Evolutionary conservation across 2,329 filamentous ascomycete genomes (phyloP), one percentile per base, ranked within the genome.

Genomic region (Xylaria digitata): DNA sequence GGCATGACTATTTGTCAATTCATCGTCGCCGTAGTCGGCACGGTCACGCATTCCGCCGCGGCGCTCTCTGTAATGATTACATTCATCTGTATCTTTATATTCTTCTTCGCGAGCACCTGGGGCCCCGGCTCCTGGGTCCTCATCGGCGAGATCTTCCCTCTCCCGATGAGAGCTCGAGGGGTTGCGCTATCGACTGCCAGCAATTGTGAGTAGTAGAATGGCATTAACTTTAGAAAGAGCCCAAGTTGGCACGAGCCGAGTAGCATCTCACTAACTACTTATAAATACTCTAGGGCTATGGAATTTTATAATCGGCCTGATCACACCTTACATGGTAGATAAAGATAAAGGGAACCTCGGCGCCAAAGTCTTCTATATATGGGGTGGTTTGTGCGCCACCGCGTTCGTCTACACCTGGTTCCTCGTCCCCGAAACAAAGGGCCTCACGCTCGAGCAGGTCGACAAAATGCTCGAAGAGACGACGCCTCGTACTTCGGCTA

Each of bases 71-170:
- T 91, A 56, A 90, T 94, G 85, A 93, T 97, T 71, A 88, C 92
- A 68, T 96, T 96, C 83, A 96, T 96, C 77, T 91, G 90, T 82
- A 90, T 97, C 83, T 96, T 94, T 86, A 94, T 97, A 85, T 94
- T 93, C 86, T 95, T 91, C 86, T 97, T 97, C 79, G 93, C 93
- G 67, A 89, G 87, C 65, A 97, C 93, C 70, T 97, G 93, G 93
- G 93, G 93, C n/a, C 75, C 75, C 6, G 90, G 89, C 56, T 87
- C 91, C 60, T 94, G 91, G 91, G 88, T 91, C 61, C 87, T 96
- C 73, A 94, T 96, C 75, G 93, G 93, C 78, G 93, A 97, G 83
- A 91, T 96, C 80, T 97, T 92, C 88, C 93, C 93, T 65, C 88
- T 97, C 61, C 92, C 92, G 68, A 95, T 97, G 81, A 92, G 94